Evolutionary conservation across 2,329 filamentous ascomycete species (phyloP), one percentile per base, ranked within the genome.

Genomic region (Emergomyces orientalis): DNA sequence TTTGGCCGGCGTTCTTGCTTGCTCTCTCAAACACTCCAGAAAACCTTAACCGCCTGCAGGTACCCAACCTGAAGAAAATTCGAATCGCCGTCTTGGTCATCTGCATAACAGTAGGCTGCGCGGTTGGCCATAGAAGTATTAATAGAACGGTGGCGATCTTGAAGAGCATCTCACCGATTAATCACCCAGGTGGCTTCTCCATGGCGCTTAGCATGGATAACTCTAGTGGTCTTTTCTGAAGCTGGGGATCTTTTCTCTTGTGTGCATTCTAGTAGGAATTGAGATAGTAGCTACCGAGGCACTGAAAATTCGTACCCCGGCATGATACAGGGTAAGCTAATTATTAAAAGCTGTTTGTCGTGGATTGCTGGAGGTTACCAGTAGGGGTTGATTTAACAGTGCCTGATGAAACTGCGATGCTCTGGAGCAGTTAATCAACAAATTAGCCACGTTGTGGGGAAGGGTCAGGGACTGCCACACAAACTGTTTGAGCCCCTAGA

Each of bases 21-120:
- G 41, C 14, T 2, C 32, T 47, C 41, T 59, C 37, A 59, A 59
- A 59, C 41, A 13, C 27, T 19, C 25, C 2, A 30, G 39, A 59
- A 17, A 59, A 34, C 41, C 13, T 59, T 59, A 45, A 59, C 57
- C 39, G 55, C 55, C 56, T 45, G 39, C 56, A 59, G 39, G 55
- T 43, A 58, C 56, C 39, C 39, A 41, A 25, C 13, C 11, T 17
- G 25, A 17, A 51, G 13, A 13, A 47, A 19, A 30, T 32, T 32
- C 3, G 25, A 22, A 30, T n/a, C 57, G 39, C 57, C 41, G 5
- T 3, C n/a, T 41, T 57, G 22, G n/a, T 27, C 41, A 27, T 39
- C 57, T 47, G 41, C 25, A 47, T 41, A 32, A 30, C 37, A 32
- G 34, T 22, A 9, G 41, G 19, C 25, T 27, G 22, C 11, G 22